phyloP scores from a whole-genome alignment of 306 rosid genomes.

The Fagus crenata region DNA sequence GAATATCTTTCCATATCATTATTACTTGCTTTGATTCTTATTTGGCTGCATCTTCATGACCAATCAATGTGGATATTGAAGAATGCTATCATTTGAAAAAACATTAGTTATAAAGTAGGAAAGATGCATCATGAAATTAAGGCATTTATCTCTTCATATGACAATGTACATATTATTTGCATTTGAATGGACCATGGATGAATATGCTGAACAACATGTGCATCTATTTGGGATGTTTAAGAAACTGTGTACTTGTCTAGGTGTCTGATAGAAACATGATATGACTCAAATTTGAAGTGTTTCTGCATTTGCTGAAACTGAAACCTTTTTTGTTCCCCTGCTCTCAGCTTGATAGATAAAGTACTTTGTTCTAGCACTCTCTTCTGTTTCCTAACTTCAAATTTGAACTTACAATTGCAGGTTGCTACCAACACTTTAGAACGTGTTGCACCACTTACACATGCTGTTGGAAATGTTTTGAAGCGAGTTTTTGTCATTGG shows the following conservation, averaged over 20 bases:
- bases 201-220: background rate
- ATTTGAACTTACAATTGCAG: constrained; percentile 35
- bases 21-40: background rate
- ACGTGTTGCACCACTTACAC: constrained; percentile 75
- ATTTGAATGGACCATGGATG: background rate
- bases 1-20: background rate
- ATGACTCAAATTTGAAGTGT: background rate
- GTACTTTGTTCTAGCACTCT: background rate
- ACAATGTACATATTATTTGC: background rate
- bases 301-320: constrained; percentile 1
- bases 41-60: background rate
- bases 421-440: constrained; percentile 77
- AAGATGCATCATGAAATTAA: background rate
- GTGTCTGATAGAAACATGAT: background rate
- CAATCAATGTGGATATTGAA: background rate
- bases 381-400: constrained; percentile 5
- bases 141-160: background rate
- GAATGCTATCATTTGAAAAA: background rate
- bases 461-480: constrained; percentile 80
- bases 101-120: background rate
- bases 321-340: background rate
- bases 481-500: constrained; percentile 83
- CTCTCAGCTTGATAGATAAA: background rate
- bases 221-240: background rate
- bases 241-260: background rate